Evolutionary conservation across 257 asterid genomes (phyloP).

Genomic region (Echium plantagineum): DNA sequence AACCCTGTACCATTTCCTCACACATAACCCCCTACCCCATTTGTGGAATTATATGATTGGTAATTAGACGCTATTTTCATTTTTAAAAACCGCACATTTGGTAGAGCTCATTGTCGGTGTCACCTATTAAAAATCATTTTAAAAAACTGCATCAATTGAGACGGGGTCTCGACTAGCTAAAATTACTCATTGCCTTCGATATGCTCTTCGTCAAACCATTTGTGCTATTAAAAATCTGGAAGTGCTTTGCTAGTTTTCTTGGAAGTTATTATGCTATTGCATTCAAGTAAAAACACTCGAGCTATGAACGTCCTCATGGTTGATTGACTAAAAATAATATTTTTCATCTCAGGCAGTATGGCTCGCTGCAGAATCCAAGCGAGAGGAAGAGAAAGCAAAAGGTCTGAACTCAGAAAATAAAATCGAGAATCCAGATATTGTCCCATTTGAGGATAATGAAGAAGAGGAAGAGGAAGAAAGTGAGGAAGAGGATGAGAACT

Average conservation of each 20-base stretch:
- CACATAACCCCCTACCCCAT: too few relatives aligned
- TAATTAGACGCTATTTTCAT: too few relatives aligned
- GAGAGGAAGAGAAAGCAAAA: constrained; percentile 83
- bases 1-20: too few relatives aligned
- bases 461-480: constrained; percentile 91
- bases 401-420: constrained; percentile 54
- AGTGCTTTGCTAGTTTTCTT: neutral
- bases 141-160: neutral
- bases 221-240: neutral
- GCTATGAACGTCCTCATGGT: neutral
- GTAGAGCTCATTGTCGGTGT: too few relatives aligned
- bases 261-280: neutral
- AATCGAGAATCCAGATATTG: constrained; percentile 65
- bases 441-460: constrained; percentile 79
- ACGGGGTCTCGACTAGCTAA: neutral
- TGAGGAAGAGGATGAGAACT: constrained; percentile 70
- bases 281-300: neutral
- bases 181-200: neutral
- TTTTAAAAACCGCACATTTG: too few relatives aligned
- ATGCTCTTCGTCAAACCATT: neutral
- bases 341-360: constrained; percentile 44
- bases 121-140: too few relatives aligned
- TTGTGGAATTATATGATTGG: too few relatives aligned
- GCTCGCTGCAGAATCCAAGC: constrained; percentile 63
- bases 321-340: constrained; percentile 1